Percentiles rank a stretch among this genome's conserved stretches.
Evolutionary conservation across 2,329 filamentous ascomycete species (phyloP).

Genomic region (Trichoderma harzianum): DNA sequence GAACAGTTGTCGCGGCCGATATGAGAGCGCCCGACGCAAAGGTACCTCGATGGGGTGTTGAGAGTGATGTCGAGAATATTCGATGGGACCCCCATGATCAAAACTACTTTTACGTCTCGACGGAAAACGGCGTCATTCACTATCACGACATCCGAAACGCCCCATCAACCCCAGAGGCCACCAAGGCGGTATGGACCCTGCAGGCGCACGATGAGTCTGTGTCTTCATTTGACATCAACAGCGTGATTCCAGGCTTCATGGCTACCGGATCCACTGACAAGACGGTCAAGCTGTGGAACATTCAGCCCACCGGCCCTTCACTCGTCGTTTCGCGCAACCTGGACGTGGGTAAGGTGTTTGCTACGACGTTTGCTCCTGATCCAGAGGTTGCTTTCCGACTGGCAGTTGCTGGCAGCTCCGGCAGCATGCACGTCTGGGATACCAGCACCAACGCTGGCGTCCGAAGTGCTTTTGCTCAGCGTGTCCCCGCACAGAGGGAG

Average conservation of each 20-base stretch:
- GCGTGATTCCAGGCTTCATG: conserved; percentile 84
- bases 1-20: conserved; percentile 89
- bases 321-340: conserved; percentile 91
- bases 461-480: conserved; percentile 72
- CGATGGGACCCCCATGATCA: conserved; percentile 90
- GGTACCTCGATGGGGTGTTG: conserved; percentile 83
- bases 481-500: conserved; percentile 54
- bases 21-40: conserved; percentile 89
- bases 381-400: conserved; percentile 86
- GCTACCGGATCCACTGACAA: conserved; percentile 92
- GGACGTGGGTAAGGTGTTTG: conserved; percentile 93
- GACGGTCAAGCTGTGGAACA: conserved; percentile 95
- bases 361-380: conserved; percentile 85
- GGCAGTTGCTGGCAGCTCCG: conserved; percentile 91
- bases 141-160: conserved; percentile 83
- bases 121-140: conserved; percentile 87
- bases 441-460: conserved; percentile 89
- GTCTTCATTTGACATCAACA: conserved; percentile 90
- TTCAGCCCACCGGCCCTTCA: conserved; percentile 72
- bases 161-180: conserved; percentile 66
- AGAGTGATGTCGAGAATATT: conserved; percentile 91
- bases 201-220: conserved; percentile 93
- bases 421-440: conserved; percentile 91
- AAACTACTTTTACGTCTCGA: conserved; percentile 94
- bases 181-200: conserved; percentile 87